Conservation (phyloP, 169 alveolate species). For the Cryptosporidium muris region DNA sequence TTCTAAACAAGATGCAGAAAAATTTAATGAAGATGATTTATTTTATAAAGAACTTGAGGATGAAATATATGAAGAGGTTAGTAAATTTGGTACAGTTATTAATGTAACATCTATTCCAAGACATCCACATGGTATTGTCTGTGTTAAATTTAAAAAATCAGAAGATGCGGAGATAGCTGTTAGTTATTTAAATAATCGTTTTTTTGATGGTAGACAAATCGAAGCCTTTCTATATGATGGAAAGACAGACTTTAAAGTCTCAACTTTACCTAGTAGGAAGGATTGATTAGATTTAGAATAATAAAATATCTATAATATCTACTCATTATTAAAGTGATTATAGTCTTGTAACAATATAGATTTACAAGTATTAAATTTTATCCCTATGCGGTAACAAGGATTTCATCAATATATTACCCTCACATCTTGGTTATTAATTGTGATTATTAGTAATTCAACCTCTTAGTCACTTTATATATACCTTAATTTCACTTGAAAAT, state of each 20-base stretch:
- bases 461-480: too few relatives aligned
- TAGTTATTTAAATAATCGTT: constrained; percentile 74
- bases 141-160: constrained; percentile 77
- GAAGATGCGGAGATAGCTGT: constrained; percentile 82
- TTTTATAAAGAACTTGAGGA: constrained; percentile 75
- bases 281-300: too few relatives aligned
- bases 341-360: too few relatives aligned
- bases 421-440: too few relatives aligned
- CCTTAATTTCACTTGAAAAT: too few relatives aligned
- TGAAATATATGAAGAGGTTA: constrained; percentile 72
- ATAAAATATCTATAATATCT: too few relatives aligned
- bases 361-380: too few relatives aligned
- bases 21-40: constrained; percentile 31
- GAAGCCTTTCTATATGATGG: constrained; percentile 84
- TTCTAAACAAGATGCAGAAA: constrained; percentile 69
- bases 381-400: too few relatives aligned
- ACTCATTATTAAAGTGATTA: too few relatives aligned
- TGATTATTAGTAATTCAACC: too few relatives aligned
- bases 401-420: too few relatives aligned
- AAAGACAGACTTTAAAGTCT: constrained; percentile 79
- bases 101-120: constrained; percentile 77
- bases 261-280: background rate
- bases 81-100: constrained; percentile 72
- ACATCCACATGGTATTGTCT: constrained; percentile 82
- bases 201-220: constrained; percentile 77